Evolutionary conservation across 2,329 filamentous ascomycete genomes (phyloP).

Genomic region (Beauveria caledonica): DNA sequence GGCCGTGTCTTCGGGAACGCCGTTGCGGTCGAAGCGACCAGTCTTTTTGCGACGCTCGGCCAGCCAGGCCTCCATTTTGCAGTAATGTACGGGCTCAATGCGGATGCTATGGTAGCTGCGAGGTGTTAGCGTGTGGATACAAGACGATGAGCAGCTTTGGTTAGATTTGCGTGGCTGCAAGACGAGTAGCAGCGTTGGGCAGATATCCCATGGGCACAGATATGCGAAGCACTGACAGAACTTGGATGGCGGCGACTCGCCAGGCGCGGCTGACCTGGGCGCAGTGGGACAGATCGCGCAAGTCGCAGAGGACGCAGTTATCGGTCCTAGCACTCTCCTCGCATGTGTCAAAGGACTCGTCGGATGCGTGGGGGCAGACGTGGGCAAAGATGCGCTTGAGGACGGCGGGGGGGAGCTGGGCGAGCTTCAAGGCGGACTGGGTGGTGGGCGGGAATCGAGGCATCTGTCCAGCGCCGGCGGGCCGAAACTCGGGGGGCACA

Average conservation of each 20-base stretch:
- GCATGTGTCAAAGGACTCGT: constrained; percentile 72
- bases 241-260: constrained; percentile 43
- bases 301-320: constrained; percentile 87
- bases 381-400: constrained; percentile 70
- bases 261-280: constrained; percentile 66
- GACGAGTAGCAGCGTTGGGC: too few relatives aligned
- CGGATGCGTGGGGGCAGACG: constrained; percentile 74
- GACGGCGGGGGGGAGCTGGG: constrained; percentile 56
- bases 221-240: constrained; percentile 49
- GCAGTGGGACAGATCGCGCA: constrained; percentile 79
- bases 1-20: constrained; percentile 72
- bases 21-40: constrained; percentile 66
- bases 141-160: neutral
- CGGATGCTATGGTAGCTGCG: constrained; percentile 77
- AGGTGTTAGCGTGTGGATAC: neutral
- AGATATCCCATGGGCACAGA: neutral
- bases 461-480: constrained; percentile 18
- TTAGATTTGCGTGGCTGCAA: neutral
- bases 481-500: constrained; percentile 24
- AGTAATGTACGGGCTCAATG: constrained; percentile 93
- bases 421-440: constrained; percentile 35
- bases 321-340: constrained; percentile 72
- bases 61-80: constrained; percentile 73
- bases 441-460: constrained; percentile 29
- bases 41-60: constrained; percentile 69